Percentiles rank a stretch among this genome's conserved stretches.
These are phyloP conservation scores for Monosporozyma siamensis DNA, from an alignment of 805 yeast species.

Conservation along the genomic window DNA sequence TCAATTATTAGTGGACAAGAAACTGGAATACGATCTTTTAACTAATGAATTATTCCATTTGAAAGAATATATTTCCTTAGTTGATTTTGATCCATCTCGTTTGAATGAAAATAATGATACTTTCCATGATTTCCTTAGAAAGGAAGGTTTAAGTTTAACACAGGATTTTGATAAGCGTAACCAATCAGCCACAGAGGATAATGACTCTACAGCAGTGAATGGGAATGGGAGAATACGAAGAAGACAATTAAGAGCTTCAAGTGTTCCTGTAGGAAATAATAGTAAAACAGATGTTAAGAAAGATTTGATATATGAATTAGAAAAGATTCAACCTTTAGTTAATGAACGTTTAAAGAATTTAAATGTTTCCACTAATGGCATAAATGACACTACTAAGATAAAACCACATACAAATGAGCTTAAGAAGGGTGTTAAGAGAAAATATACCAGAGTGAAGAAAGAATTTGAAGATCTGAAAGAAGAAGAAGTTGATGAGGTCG, in stretches of 20 bases:
- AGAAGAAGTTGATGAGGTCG: not conserved
- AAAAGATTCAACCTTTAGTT: conserved; percentile 4
- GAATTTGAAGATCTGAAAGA: not conserved
- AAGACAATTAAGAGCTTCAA: conserved; percentile 7
- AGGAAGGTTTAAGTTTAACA: conserved; percentile 12
- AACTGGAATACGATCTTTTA: conserved; percentile 39
- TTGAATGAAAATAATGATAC: conserved; percentile 29
- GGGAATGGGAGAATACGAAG: conserved; percentile 19
- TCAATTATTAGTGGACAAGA: conserved; percentile 35
- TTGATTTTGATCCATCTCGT: conserved; percentile 48
- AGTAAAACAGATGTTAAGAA: not conserved
- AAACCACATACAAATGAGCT: not conserved
- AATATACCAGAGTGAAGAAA: not conserved
- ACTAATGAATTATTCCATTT: conserved; percentile 58
- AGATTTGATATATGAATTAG: not conserved
- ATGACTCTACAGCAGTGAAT: conserved; percentile 2
- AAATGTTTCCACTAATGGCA: too few species aligned
- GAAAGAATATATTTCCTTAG: conserved; percentile 49
- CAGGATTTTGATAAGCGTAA: conserved; percentile 8
- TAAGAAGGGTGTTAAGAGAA: not conserved
- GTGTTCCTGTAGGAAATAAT: not conserved
- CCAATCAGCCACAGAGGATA: not conserved
- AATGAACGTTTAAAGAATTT: not conserved
- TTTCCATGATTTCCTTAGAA: conserved; percentile 27
- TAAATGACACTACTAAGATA: too few species aligned